Base-by-base conservation (phyloP, 2,329 filamentous ascomycete genomes). In the Cryoendolithus antarcticus region DNA sequence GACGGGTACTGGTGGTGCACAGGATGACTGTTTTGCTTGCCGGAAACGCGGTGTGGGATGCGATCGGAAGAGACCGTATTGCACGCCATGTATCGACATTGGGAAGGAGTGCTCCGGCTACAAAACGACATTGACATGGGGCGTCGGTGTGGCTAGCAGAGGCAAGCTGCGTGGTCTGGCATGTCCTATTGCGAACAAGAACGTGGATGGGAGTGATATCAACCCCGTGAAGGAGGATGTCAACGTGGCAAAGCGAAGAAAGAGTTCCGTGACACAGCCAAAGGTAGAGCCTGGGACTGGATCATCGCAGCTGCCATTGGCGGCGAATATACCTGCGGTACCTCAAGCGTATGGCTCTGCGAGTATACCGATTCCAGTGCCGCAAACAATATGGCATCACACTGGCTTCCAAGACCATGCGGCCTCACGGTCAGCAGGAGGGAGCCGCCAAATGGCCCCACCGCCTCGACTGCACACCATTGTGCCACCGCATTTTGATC, bases 111-210 rank as follows among this genome's bases (percentile, higher is more conserved):
- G 89, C 66, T 86, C 85, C 21, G 89, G 89, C 43, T 96, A 96
- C 70, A 93, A 93, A 66, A 96, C 89, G 10, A 88, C 89, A 52
- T 71, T 96, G 62, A 96, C 89, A 34, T 96, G 89, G 89, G 86
- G 86, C 32, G 85, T 95, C 35, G 89, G 89, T 37, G 89, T 96
- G 43, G 89, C 89, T 41, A 95, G 88, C 63, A 80, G 89, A 55
- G 89, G 89, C 57, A 96, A 96, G 69, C 77, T 96, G 47, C 77
- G 89, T 45, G 89, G 89, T 30, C 70, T 95, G 50, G 88, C 88
- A 41, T 68, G 93, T 42, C 77, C 77, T 7, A 64, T 80, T 37
- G 67, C 69, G 30, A 70, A 68, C 38, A 62, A 62, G 10, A 56
- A 62, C 34, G 35, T 37, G 9, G 47, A 53, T 34, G 41, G 44